phyloP scores from a whole-genome alignment of 2,329 filamentous ascomycete genomes.

The Xylaria sp. region DNA sequence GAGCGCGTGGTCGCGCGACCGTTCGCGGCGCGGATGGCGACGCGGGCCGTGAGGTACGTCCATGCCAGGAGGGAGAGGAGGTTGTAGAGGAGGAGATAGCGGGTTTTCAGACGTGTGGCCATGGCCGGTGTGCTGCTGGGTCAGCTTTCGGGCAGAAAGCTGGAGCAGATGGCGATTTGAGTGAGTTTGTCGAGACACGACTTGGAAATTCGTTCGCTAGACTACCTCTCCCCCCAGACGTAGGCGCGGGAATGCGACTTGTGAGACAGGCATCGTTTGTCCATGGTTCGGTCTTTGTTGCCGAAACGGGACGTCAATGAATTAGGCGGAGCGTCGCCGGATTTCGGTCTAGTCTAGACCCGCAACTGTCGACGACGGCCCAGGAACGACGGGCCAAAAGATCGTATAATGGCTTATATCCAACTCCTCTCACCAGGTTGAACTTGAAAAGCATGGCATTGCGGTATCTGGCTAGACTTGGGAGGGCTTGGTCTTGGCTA shows the following conservation, averaged over 20 bases:
- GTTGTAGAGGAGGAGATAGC: conserved; percentile 32
- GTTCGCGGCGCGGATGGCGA: background rate
- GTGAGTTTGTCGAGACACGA: too few species aligned
- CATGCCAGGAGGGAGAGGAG: conserved; percentile 28
- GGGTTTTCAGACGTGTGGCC: conserved; percentile 1
- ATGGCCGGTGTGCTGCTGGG: background rate
- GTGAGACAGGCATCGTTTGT: background rate
- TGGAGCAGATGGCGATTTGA: background rate
- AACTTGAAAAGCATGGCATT: background rate
- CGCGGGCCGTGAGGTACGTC: conserved; percentile 18
- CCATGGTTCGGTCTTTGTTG: background rate
- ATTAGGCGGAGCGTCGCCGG: background rate
- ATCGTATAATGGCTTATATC: background rate
- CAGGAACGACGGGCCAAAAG: background rate
- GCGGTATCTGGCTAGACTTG: background rate
- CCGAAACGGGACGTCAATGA: conserved; percentile 1
- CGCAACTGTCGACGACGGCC: background rate
- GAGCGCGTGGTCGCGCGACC: background rate
- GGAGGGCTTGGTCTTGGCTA: background rate
- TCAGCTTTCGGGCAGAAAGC: too few species aligned
- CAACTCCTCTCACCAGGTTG: background rate
- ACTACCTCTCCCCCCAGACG: too few species aligned
- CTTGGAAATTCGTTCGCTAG: too few species aligned
- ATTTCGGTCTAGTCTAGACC: background rate
- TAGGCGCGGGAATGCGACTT: too few species aligned